Evolutionary conservation across 306 rosid genomes (phyloP).

Genomic region (Lagenaria siceraria): DNA sequence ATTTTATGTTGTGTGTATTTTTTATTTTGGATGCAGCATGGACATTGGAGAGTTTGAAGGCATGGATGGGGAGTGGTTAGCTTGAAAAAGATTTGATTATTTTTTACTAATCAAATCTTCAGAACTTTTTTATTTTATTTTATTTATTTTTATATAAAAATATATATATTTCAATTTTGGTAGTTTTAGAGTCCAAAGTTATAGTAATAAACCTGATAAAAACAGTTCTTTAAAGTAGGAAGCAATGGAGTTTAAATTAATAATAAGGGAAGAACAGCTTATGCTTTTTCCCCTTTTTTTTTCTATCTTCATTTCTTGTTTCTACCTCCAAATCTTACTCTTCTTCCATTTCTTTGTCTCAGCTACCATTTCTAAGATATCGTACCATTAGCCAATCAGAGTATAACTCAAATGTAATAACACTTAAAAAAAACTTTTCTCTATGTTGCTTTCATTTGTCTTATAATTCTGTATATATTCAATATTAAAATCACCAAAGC

Average conservation of each 20-base stretch:
- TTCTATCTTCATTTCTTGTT: neutral
- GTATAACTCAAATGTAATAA: too few species aligned
- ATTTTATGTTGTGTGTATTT: neutral
- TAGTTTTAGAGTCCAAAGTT: conserved; percentile 9
- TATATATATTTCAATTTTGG: conserved; percentile 11
- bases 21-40: conserved; percentile 37
- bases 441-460: too few species aligned
- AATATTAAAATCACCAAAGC: too few species aligned
- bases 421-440: too few species aligned
- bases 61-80: conserved; percentile 85
- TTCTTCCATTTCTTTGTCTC: neutral
- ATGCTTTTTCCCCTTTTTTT: neutral
- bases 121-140: conserved; percentile 13
- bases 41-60: conserved; percentile 89
- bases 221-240: neutral
- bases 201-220: conserved; percentile 18
- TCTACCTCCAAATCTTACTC: neutral
- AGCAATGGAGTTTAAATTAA: neutral
- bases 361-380: neutral
- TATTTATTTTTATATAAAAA: neutral
- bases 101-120: conserved; percentile 23
- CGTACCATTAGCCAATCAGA: too few species aligned
- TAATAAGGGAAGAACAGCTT: neutral
- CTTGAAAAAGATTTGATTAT: conserved; percentile 37
- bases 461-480: too few species aligned